Evolutionary conservation across 1,284 basidiomycete species (phyloP).

Genomic region (Puccinia novopanici): DNA sequence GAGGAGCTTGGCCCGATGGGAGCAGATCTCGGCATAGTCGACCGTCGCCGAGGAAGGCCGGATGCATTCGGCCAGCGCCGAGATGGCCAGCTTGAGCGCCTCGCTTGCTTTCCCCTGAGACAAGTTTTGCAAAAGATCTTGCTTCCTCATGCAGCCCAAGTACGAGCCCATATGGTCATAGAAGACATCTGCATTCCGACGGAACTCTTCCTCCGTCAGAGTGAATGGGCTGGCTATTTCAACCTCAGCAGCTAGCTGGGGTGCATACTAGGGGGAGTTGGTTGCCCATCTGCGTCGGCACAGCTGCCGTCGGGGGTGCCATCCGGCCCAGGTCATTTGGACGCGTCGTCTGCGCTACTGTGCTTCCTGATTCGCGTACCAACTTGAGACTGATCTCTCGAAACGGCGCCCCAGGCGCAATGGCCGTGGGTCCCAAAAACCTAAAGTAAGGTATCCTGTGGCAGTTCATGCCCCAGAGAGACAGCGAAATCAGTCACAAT

Average conservation of each 20-base stretch:
- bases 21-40: slow-evolving; percentile 42
- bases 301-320: background rate
- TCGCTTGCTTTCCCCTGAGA: slow-evolving; percentile 31
- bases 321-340: slow-evolving; percentile 1
- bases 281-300: background rate
- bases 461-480: background rate
- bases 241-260: background rate
- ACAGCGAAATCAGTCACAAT: background rate
- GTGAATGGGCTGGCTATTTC: background rate
- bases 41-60: slow-evolving; percentile 21
- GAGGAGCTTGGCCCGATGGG: slow-evolving; percentile 50
- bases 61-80: slow-evolving; percentile 29
- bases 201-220: slow-evolving; percentile 10
- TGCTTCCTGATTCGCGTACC: slow-evolving; percentile 7
- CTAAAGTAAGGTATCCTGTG: slow-evolving; percentile 30
- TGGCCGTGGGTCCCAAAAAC: slow-evolving; percentile 34
- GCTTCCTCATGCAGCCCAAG: slow-evolving; percentile 17
- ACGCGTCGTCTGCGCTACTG: background rate
- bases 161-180: slow-evolving; percentile 37
- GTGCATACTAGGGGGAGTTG: background rate
- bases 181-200: slow-evolving; percentile 28
- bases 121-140: slow-evolving; percentile 23
- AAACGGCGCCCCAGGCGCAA: slow-evolving; percentile 33
- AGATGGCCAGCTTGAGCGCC: slow-evolving; percentile 30
- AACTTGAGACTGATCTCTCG: slow-evolving; percentile 31